Base-by-base conservation (phyloP, 139 green algal genomes). In the Zygnema circumcarinatum region DNA sequence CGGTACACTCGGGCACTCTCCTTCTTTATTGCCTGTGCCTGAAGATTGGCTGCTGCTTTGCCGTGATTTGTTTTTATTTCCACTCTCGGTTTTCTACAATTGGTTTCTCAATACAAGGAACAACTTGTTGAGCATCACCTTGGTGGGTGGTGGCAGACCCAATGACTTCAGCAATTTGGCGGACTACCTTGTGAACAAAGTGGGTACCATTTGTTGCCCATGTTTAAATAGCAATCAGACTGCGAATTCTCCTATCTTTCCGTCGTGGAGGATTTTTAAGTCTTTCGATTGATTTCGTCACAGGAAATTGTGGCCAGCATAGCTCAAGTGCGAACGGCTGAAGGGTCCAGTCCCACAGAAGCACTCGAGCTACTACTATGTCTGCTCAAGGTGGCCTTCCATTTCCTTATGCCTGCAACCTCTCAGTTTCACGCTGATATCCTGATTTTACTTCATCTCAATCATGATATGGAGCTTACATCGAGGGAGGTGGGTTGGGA, bases 151-250 rank as follows among this genome's bases (percentile, higher is more conserved):
- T n/a, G 35, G 41, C 83, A 86, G 83, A n/a, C 33, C 76, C 36
- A 88, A 88, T 53, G 42, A 88, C 74, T 88, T 88, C 83, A n/a
- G 22, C 40, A 35, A 88, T 73, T 74, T 86, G 72, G 76, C 76
- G 1, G 83, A 88, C 72, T 88, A 88, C 83, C 72, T 88, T 88
- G 83, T 88, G 32, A 86, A 88, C 56, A 38, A 84, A 52, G 76
- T 84, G 76, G 36, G 36, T 20, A 32, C 72, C 72, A 72, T 29
- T 72, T 72, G 54, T 33, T 72, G 54, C 25, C 54, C 54, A 72
- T 29, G 25, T 33, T 29, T 29, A 33, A 72, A 33, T 72, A 29
- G 29, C 54, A 72, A 29, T 29, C 25, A 29, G 25, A 72, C 54
- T 33, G 25, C 25, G 54, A 72, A 25, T 29, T 72, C 54, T 72